Conservation (phyloP, 441 rosid genomes). For the Jatropha multifida region DNA sequence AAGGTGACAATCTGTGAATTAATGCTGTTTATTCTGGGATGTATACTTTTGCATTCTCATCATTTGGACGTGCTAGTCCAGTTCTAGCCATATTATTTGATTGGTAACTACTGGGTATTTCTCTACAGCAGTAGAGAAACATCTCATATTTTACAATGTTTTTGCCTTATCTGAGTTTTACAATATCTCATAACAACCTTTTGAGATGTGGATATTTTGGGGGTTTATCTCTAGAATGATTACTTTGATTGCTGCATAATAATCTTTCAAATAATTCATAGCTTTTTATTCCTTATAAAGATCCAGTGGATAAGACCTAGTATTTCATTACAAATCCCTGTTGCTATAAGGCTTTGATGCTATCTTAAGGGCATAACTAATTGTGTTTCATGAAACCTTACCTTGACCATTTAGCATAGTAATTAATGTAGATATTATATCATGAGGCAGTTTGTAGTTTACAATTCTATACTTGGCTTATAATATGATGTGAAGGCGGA, state of each 20-base stretch:
- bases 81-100: not conserved
- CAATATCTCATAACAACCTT: not conserved
- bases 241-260: not conserved
- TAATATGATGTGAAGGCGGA: not conserved
- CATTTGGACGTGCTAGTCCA: not conserved
- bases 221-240: not conserved
- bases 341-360: not conserved
- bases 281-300: not conserved
- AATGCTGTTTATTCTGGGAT: not conserved
- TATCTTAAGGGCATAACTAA: not conserved
- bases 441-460: not conserved
- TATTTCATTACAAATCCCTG: not conserved
- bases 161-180: not conserved
- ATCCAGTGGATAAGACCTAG: not conserved
- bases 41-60: not conserved
- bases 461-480: not conserved
- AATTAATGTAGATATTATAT: not conserved
- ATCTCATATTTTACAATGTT: not conserved
- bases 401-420: not conserved
- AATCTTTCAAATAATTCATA: slow-evolving; percentile 1
- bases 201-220: not conserved
- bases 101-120: not conserved
- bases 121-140: not conserved
- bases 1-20: not conserved
- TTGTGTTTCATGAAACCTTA: not conserved